A percentile compares a stretch with the other conserved stretches of the same genome.
Conservation (phyloP, 805 yeast species). For the Yueomyces sp. region DNA sequence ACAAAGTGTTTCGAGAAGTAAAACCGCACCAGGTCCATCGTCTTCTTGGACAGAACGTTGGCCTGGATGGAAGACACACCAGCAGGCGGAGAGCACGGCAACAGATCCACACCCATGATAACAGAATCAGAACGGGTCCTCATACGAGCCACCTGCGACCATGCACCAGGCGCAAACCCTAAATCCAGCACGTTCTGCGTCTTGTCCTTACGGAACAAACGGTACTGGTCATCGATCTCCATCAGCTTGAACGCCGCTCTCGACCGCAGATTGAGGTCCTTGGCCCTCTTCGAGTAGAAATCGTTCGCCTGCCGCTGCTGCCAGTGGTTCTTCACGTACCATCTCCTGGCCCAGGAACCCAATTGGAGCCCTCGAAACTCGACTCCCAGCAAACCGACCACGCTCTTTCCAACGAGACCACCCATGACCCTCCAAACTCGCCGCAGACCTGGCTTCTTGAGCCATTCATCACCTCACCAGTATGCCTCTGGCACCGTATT, state of each 20-base stretch:
- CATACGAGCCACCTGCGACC: constrained; percentile 75
- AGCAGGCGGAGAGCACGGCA: constrained; percentile 63
- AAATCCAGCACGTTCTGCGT: constrained; percentile 63
- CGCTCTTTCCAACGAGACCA: too few relatives aligned
- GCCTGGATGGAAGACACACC: constrained; percentile 82
- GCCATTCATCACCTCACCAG: too few relatives aligned
- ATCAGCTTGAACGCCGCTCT: constrained; percentile 84
- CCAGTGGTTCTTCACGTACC: constrained; percentile 47
- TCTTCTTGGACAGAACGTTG: constrained; percentile 55
- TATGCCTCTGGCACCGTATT: too few relatives aligned
- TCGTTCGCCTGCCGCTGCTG: constrained; percentile 56
- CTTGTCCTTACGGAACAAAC: constrained; percentile 34
- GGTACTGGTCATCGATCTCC: constrained; percentile 56
- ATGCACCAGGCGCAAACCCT: constrained; percentile 90
- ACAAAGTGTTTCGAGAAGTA: constrained; percentile 29
- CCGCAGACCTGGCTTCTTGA: too few relatives aligned
- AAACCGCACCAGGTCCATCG: constrained; percentile 43
- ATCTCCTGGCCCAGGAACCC: background rate
- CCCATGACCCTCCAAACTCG: too few relatives aligned
- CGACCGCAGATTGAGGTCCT: constrained; percentile 48
- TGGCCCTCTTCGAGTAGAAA: constrained; percentile 53
- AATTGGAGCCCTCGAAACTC: background rate
- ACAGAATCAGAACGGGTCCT: constrained; percentile 36
- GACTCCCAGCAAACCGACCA: too few relatives aligned
- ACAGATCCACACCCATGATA: constrained; percentile 71